A percentile compares a stretch with the other conserved stretches of the same genome.
These are phyloP conservation scores for Lactarius sp. DNA, from an alignment of 768 basidiomycete genomes.

Conservation along the genomic window DNA sequence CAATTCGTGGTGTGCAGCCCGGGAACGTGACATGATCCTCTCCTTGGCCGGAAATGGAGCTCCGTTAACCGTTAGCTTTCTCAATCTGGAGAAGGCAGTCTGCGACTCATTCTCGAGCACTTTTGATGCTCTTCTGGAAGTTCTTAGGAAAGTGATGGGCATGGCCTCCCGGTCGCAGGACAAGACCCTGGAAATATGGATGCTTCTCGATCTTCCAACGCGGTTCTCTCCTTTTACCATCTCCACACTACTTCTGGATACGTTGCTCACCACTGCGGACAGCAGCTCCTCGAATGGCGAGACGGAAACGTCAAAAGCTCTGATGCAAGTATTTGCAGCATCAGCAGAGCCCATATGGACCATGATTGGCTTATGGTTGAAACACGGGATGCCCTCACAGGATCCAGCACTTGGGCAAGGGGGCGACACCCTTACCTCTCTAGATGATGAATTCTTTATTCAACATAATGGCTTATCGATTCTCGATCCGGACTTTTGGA, in stretches of 20 bases:
- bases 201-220: constrained; percentile 37
- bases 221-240: constrained; percentile 47
- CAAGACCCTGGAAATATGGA: constrained; percentile 36
- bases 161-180: constrained; percentile 29
- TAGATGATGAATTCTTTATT: constrained; percentile 79
- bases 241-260: constrained; percentile 57
- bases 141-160: constrained; percentile 38
- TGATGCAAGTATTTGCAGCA: constrained; percentile 57
- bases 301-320: constrained; percentile 44
- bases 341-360: constrained; percentile 69
- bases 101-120: constrained; percentile 52
- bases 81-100: constrained; percentile 56
- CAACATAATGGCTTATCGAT: constrained; percentile 55
- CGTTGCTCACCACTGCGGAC: constrained; percentile 52
- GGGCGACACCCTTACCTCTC: constrained; percentile 24
- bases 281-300: constrained; percentile 58
- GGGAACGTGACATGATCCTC: constrained; percentile 63
- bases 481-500: constrained; percentile 75
- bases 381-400: constrained; percentile 58
- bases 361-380: constrained; percentile 69
- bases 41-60: constrained; percentile 46
- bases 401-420: constrained; percentile 19
- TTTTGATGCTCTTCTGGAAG: constrained; percentile 51
- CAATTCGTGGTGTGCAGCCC: constrained; percentile 63
- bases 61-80: constrained; percentile 55